phyloP scores from a whole-genome alignment of 805 yeast genomes.

The Kurtzmaniella fragi region DNA sequence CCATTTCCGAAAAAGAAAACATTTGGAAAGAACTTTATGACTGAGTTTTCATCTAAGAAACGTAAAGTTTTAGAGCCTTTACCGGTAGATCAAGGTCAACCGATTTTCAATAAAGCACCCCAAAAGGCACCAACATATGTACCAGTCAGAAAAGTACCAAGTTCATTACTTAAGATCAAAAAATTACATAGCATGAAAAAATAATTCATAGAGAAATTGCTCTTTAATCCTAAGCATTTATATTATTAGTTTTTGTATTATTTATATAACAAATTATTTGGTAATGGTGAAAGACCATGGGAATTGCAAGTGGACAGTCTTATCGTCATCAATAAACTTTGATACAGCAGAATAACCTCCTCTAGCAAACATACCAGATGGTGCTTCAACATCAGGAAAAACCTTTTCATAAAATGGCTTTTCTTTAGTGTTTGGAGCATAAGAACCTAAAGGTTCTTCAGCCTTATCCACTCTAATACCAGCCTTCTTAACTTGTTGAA shows the following conservation, averaged over 20 bases:
- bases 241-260: constrained; percentile 1
- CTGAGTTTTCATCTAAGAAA: not conserved
- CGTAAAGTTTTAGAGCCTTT: no score
- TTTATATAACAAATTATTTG: constrained; percentile 33
- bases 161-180: constrained; percentile 7
- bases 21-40: no score
- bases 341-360: constrained; percentile 79
- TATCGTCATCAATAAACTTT: constrained; percentile 84
- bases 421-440: constrained; percentile 79
- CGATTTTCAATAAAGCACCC: not conserved
- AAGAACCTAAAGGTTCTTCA: constrained; percentile 87
- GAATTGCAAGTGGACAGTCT: constrained; percentile 61
- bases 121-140: constrained; percentile 30
- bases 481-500: constrained; percentile 79
- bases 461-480: constrained; percentile 83
- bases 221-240: not conserved
- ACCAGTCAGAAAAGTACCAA: constrained; percentile 17
- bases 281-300: constrained; percentile 86
- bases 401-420: constrained; percentile 69
- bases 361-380: constrained; percentile 83
- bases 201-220: no score
- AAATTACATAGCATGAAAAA: constrained; percentile 1
- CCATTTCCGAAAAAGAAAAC: no score
- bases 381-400: constrained; percentile 71
- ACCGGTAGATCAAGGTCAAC: no score